phyloP scores from a whole-genome alignment of 306 rosid genomes.

The Medicago arabica region DNA sequence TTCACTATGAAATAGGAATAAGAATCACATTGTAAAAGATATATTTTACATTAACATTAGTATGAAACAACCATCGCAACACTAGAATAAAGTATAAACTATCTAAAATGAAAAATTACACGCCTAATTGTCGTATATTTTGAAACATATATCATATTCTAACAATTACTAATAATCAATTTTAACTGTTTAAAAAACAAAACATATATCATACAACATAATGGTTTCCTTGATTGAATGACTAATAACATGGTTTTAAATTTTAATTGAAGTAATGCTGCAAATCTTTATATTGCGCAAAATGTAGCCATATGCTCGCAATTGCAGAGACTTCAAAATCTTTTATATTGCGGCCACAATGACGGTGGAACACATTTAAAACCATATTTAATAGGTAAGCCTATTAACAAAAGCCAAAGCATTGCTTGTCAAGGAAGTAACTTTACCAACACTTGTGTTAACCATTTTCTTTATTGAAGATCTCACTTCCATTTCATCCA shows the following conservation, averaged over 20 bases:
- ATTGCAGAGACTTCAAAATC: neutral
- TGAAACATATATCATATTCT: neutral
- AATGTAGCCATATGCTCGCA: neutral
- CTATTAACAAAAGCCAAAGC: slow-evolving; percentile 45
- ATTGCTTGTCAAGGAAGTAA: slow-evolving; percentile 39
- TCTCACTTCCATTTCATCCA: slow-evolving; percentile 44
- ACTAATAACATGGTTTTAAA: neutral
- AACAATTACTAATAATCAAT: too few species aligned
- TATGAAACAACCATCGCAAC: neutral
- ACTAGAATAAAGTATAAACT: neutral
- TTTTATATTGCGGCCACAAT: neutral
- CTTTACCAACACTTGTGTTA: slow-evolving; percentile 8
- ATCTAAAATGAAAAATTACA: neutral
- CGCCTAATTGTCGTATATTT: neutral
- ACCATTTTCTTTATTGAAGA: slow-evolving; percentile 37
- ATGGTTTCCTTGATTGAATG: neutral
- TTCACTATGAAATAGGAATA: too few species aligned
- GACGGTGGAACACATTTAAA: neutral
- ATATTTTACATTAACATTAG: slow-evolving; percentile 13
- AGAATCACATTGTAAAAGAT: slow-evolving; percentile 2
- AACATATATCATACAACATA: neutral
- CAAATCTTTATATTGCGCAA: neutral
- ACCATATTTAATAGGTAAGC: neutral
- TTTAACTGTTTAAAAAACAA: too few species aligned
- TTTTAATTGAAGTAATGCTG: too few species aligned